Conservation (phyloP, 2,329 filamentous ascomycete genomes). For the Arthroderma uncinatum region DNA sequence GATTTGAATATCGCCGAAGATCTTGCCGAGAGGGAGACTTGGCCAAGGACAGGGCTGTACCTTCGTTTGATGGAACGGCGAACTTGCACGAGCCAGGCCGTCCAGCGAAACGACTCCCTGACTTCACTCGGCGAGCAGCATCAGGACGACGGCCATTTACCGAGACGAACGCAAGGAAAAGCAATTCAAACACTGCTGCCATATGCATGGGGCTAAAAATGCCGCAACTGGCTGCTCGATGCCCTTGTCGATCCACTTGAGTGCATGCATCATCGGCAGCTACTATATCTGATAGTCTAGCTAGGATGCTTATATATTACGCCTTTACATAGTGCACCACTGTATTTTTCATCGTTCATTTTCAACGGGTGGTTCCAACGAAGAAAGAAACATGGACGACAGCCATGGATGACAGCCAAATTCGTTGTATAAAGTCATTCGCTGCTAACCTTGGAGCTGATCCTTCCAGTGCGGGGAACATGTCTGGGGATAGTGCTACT, state of each 20-base stretch:
- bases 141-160: neutral
- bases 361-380: too few species aligned
- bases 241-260: neutral
- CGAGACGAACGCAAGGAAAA: neutral
- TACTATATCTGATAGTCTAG: neutral
- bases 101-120: neutral
- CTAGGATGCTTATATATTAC: neutral
- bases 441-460: too few species aligned
- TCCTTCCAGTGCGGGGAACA: too few species aligned
- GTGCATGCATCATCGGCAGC: neutral
- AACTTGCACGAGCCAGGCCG: neutral
- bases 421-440: too few species aligned
- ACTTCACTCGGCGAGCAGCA: neutral
- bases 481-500: too few species aligned
- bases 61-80: neutral
- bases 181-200: neutral
- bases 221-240: neutral
- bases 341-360: too few species aligned
- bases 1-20: neutral
- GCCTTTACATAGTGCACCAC: too few species aligned
- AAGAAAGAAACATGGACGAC: too few species aligned
- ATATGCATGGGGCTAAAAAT: neutral
- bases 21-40: neutral
- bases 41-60: neutral
- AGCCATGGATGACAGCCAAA: too few species aligned